Conservation (phyloP, 768 basidiomycete genomes). For the Leccinum variicolor region DNA sequence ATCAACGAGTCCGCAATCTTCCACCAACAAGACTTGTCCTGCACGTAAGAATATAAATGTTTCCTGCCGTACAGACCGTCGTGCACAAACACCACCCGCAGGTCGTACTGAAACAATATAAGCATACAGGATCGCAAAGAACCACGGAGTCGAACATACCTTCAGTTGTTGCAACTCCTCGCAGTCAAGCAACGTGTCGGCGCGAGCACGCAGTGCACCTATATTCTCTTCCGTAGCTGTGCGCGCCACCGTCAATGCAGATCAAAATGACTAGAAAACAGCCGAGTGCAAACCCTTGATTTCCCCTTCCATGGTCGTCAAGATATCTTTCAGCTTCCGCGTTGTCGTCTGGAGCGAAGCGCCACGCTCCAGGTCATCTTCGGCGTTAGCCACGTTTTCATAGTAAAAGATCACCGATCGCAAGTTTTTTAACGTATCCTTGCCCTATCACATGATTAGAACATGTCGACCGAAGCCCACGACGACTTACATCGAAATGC, state of each 20-base stretch:
- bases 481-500: constrained; percentile 49
- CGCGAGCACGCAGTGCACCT: constrained; percentile 40
- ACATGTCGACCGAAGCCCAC: not conserved
- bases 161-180: constrained; percentile 62
- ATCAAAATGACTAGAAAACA: not conserved
- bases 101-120: constrained; percentile 58
- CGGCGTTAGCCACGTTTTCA: constrained; percentile 56
- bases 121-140: not conserved
- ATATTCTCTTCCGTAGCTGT: constrained; percentile 55
- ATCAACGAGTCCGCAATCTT: constrained; percentile 72
- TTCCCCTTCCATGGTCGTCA: constrained; percentile 50
- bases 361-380: constrained; percentile 46
- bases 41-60: constrained; percentile 76
- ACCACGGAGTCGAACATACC: constrained; percentile 33
- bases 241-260: not conserved
- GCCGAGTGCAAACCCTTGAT: constrained; percentile 44
- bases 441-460: constrained; percentile 39
- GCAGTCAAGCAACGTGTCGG: constrained; percentile 51
- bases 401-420: constrained; percentile 66
- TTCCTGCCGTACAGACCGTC: constrained; percentile 76
- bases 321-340: constrained; percentile 48
- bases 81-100: constrained; percentile 74
- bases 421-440: constrained; percentile 61
- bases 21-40: constrained; percentile 68
- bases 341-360: constrained; percentile 41